Evolutionary conservation across 441 rosid genomes (phyloP).

Genomic region (Daphne laureola): DNA sequence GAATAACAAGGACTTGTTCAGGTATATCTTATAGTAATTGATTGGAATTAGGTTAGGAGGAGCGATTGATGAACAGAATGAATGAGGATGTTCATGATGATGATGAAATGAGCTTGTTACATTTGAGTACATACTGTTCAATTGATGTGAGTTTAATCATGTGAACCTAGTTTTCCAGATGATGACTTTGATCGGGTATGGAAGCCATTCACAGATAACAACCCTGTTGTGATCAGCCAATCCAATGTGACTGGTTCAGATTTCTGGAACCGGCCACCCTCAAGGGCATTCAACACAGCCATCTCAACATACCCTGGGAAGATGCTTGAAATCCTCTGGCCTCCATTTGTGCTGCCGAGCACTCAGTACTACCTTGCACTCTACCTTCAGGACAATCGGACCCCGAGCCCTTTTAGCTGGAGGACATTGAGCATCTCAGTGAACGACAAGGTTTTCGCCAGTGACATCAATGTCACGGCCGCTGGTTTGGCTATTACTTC

Average conservation of each 20-base stretch:
- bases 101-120: background rate
- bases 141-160: conserved; percentile 18
- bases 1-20: conserved; percentile 25
- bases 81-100: no score
- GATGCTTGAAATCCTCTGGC: conserved; percentile 54
- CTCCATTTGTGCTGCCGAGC: conserved; percentile 42
- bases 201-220: conserved; percentile 57
- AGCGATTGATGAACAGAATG: background rate
- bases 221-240: conserved; percentile 29
- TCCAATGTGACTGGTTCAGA: conserved; percentile 32
- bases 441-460: conserved; percentile 52
- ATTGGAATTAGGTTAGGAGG: background rate
- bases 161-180: conserved; percentile 71
- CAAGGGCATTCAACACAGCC: conserved; percentile 38
- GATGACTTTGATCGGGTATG: conserved; percentile 66
- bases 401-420: conserved; percentile 56
- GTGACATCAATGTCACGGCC: conserved; percentile 52
- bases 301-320: conserved; percentile 52
- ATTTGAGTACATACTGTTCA: conserved; percentile 4
- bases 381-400: conserved; percentile 71
- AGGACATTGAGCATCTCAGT: conserved; percentile 58
- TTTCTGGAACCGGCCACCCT: conserved; percentile 83
- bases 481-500: conserved; percentile 60
- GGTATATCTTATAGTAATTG: conserved; percentile 30
- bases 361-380: conserved; percentile 66